A percentile compares a stretch with the other conserved stretches of the same genome.
phyloP scores from a whole-genome alignment of 202 grass and related monocot genomes.

The Brachypodium distachyon region DNA sequence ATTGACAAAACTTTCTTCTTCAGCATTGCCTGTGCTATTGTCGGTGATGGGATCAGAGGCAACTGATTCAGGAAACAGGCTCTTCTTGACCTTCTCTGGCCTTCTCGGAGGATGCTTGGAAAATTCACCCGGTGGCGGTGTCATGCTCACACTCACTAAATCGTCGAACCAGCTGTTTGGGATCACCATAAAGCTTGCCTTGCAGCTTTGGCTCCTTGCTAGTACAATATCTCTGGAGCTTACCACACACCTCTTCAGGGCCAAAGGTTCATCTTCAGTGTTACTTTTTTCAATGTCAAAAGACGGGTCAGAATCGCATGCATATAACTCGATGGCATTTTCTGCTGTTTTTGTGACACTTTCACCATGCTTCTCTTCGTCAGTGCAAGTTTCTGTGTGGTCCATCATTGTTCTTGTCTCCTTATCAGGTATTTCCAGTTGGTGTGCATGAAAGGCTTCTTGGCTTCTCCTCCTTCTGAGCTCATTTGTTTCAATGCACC shows the following conservation, averaged over 20 bases:
- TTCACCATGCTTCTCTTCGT: conserved; percentile 5
- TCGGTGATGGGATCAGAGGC: conserved; percentile 1
- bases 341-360: conserved; percentile 9
- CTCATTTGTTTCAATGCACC: conserved; percentile 48
- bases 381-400: background rate
- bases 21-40: background rate
- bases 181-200: conserved; percentile 59
- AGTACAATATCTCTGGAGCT: conserved; percentile 39
- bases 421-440: conserved; percentile 13
- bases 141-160: conserved; percentile 28
- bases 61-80: conserved; percentile 20
- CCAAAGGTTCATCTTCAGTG: conserved; percentile 32
- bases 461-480: conserved; percentile 19
- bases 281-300: conserved; percentile 15
- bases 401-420: background rate
- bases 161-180: conserved; percentile 59
- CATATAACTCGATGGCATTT: conserved; percentile 33
- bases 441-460: conserved; percentile 23
- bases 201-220: conserved; percentile 72
- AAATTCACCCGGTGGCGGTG: conserved; percentile 20
- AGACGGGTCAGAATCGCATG: conserved; percentile 28
- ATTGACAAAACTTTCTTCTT: conserved; percentile 5
- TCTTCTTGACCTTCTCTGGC: conserved; percentile 40
- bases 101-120: conserved; percentile 31
- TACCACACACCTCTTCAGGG: conserved; percentile 32